These are phyloP conservation scores for Kregervanrija fluxuum DNA, from an alignment of 805 yeast genomes.

Conservation along the genomic window DNA sequence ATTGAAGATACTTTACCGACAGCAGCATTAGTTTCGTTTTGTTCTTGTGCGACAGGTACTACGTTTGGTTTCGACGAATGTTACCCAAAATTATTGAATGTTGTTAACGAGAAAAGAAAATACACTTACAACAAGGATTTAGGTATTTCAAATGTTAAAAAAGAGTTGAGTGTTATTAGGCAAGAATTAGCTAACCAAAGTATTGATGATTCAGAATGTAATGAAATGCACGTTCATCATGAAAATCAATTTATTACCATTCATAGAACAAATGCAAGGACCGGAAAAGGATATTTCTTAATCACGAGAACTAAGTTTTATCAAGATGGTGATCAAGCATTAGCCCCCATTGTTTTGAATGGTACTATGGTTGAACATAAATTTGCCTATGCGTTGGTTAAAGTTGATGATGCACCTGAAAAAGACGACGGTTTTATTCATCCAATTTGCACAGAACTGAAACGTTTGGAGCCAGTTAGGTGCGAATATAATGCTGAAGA, in stretches of 20 bases:
- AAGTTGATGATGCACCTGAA: constrained; percentile 27
- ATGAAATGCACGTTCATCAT: constrained; percentile 91
- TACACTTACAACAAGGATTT: constrained; percentile 62
- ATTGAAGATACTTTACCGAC: constrained; percentile 91
- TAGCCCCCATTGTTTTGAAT: constrained; percentile 50
- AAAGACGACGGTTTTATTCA: constrained; percentile 28
- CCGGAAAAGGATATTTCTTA: constrained; percentile 84
- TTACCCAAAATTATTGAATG: constrained; percentile 72
- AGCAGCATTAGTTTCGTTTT: constrained; percentile 89
- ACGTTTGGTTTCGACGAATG: constrained; percentile 93
- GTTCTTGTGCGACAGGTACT: constrained; percentile 91
- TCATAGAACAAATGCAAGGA: constrained; percentile 74
- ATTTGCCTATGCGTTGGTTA: constrained; percentile 51
- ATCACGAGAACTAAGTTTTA: constrained; percentile 80
- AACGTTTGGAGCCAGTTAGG: constrained; percentile 42
- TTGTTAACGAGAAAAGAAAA: constrained; percentile 66
- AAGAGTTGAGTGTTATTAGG: constrained; percentile 50
- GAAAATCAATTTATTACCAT: constrained; percentile 89
- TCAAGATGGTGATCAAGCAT: constrained; percentile 39
- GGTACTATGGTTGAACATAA: constrained; percentile 54
- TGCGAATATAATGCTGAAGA: constrained; percentile 36
- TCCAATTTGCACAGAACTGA: constrained; percentile 61
- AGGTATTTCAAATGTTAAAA: constrained; percentile 78
- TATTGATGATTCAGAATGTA: constrained; percentile 46
- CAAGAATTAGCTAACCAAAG: constrained; percentile 46